Base-by-base conservation (phyloP, 78 protist genomes). In the Speleostelium caveatum region DNA sequence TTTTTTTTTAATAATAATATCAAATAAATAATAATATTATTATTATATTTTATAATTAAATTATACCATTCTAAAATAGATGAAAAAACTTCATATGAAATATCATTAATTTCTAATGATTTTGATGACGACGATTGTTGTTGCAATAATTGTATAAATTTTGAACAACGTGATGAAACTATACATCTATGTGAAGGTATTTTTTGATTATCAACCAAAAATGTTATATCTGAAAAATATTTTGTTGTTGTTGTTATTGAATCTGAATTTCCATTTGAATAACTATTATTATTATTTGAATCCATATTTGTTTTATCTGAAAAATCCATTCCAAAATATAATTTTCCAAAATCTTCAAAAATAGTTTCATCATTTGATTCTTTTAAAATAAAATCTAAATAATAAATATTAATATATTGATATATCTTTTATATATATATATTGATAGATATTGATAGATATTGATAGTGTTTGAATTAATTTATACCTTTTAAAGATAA, bases 161-260 rank as follows among this genome's bases (percentile, higher is more conserved):
- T 24, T 30, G 65, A 66, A 19, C 63, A 71, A 35, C 91, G 30
- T 5, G 42, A 53, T 38, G 68, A 41, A 16, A 83, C 0, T 30
- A 83, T 83, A 69, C 80, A 83, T 60, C 39, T 67, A 41, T 83
- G 91, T 17, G 91, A 68, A 17, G 30, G 67, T n/a, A 83, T 24
- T 16, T 56, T 69, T n/a, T 78, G 55, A 65, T n/a, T 19, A 12
- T 78, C 75, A 24, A 78, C 66, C 5, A 69, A 30, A 36, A 83
- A 69, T 60, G 71, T 69, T 24, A 67, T 28, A 69, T 83, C 91
- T 45, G 72, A 60, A 78, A 28, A 78, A 16, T 36, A 19, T 78
- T 53, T 61, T 75, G 36, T 75, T 24, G 42, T 38, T 41, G 42
- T 59, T 74, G 56, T 60, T 61, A 16, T 55, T 61, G 19, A 45